phyloP scores from a whole-genome alignment of 2,329 filamentous ascomycete genomes.

The Sporothrix variecibatus region DNA sequence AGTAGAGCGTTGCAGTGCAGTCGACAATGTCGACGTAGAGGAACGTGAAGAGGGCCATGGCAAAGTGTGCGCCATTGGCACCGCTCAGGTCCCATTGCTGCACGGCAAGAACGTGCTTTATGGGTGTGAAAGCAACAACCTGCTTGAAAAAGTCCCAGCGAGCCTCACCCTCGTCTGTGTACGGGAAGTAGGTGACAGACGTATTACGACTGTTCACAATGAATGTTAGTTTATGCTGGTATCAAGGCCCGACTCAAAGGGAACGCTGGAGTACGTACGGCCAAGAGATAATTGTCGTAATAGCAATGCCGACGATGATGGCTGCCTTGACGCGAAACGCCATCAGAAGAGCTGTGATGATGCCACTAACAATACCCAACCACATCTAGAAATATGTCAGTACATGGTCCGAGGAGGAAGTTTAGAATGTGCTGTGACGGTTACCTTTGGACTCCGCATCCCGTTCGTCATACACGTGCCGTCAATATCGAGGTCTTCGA shows the following conservation, averaged over 20 bases:
- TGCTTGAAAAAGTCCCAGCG: slow-evolving; percentile 73
- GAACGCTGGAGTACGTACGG: slow-evolving; percentile 53
- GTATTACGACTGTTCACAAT: slow-evolving; percentile 46
- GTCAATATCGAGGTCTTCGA: slow-evolving; percentile 51
- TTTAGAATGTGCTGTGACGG: too few relatives aligned
- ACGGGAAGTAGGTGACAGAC: slow-evolving; percentile 71
- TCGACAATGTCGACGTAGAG: slow-evolving; percentile 80
- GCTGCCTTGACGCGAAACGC: slow-evolving; percentile 74
- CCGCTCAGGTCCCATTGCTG: slow-evolving; percentile 66
- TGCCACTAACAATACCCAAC: slow-evolving; percentile 79
- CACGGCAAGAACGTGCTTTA: slow-evolving; percentile 61
- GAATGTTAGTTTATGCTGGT: neutral
- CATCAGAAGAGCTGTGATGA: slow-evolving; percentile 80
- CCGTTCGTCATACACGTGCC: slow-evolving; percentile 23
- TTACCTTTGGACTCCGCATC: slow-evolving; percentile 28
- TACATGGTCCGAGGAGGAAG: too few relatives aligned
- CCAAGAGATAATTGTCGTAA: slow-evolving; percentile 75
- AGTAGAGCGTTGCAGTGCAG: slow-evolving; percentile 74
- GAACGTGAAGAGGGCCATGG: slow-evolving; percentile 72
- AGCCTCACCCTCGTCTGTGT: slow-evolving; percentile 63
- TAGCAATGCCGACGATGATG: slow-evolving; percentile 70
- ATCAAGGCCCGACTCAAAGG: too few relatives aligned
- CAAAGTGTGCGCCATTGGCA: slow-evolving; percentile 61
- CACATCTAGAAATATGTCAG: slow-evolving; percentile 62
- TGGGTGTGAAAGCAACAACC: slow-evolving; percentile 71